phyloP scores from a whole-genome alignment of 768 basidiomycete genomes.

The Zangia roseola region DNA sequence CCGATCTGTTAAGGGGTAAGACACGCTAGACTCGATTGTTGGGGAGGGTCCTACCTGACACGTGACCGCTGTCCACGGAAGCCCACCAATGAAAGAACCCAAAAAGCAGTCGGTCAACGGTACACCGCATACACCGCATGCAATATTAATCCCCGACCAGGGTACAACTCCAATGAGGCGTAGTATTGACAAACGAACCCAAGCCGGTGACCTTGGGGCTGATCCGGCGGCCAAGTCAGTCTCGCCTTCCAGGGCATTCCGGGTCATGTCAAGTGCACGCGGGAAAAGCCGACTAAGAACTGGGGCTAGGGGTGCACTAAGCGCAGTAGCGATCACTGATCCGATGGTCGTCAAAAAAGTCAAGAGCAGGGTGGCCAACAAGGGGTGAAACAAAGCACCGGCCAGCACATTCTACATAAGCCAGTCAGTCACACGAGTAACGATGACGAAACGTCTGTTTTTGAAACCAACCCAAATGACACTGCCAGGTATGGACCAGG shows the following conservation, averaged over 20 bases:
- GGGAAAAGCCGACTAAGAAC: constrained; percentile 81
- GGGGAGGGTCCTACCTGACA: constrained; percentile 61
- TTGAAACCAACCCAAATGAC: constrained; percentile 73
- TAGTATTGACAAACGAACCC: constrained; percentile 86
- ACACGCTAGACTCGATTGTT: constrained; percentile 13
- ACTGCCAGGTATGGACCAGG: constrained; percentile 95
- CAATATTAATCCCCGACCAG: constrained; percentile 97
- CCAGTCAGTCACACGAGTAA: constrained; percentile 17
- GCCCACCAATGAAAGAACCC: constrained; percentile 78
- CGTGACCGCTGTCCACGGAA: constrained; percentile 92
- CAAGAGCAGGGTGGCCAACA: constrained; percentile 76
- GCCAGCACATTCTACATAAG: constrained; percentile 79
- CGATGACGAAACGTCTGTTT: not conserved
- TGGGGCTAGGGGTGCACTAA: constrained; percentile 83
- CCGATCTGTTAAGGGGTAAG: constrained; percentile 56
- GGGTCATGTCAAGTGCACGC: constrained; percentile 80
- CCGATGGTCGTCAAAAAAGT: constrained; percentile 86
- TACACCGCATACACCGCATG: constrained; percentile 90
- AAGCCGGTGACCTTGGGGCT: constrained; percentile 44
- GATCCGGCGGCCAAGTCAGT: constrained; percentile 42
- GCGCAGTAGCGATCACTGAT: constrained; percentile 75
- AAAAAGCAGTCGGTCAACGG: constrained; percentile 70
- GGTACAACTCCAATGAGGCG: constrained; percentile 92
- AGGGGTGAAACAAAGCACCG: constrained; percentile 82
- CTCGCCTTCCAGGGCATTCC: constrained; percentile 73